A percentile compares a stretch with the other conserved stretches of the same genome.
These are phyloP conservation scores for Cucurbitaria berberidis DNA, from an alignment of 2,329 filamentous ascomycete species.

Conservation along the genomic window DNA sequence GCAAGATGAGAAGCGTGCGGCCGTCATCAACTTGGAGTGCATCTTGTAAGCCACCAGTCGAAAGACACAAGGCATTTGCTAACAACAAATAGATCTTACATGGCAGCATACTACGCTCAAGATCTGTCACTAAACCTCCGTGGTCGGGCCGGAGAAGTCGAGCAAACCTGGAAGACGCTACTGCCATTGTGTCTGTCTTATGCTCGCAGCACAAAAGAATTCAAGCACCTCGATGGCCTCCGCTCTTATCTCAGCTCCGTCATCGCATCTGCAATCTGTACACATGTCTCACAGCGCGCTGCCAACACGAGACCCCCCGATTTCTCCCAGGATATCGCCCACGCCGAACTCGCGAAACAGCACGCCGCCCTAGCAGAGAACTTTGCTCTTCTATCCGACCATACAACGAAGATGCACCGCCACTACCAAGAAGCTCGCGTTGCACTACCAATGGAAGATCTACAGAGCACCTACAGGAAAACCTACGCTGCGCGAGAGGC, in stretches of 20 bases:
- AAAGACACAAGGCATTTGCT: conserved; percentile 10
- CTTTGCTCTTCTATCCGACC: conserved; percentile 35
- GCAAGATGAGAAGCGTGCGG: conserved; percentile 46
- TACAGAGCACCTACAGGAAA: conserved; percentile 47
- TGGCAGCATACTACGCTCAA: conserved; percentile 45
- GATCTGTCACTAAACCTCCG: conserved; percentile 39
- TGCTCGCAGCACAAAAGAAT: conserved; percentile 39
- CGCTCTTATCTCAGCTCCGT: conserved; percentile 50
- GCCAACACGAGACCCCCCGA: conserved; percentile 30
- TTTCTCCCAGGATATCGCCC: conserved; percentile 34
- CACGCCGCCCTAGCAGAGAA: conserved; percentile 30
- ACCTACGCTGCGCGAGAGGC: conserved; percentile 44
- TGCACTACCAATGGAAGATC: conserved; percentile 41
- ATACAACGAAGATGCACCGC: conserved; percentile 32
- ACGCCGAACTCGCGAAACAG: conserved; percentile 32
- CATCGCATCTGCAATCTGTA: conserved; percentile 48
- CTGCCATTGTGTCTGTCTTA: conserved; percentile 46
- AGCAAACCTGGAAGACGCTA: conserved; percentile 47
- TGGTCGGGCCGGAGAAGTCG: conserved; percentile 41
- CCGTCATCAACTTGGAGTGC: conserved; percentile 54
- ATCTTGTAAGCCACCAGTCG: conserved; percentile 43
- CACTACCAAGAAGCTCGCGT: conserved; percentile 38
- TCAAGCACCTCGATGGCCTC: conserved; percentile 50
- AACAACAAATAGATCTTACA: conserved; percentile 42
- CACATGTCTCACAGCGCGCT: conserved; percentile 38